phyloP scores from a whole-genome alignment of 2,329 filamentous ascomycete genomes.

The Periconia sp. region DNA sequence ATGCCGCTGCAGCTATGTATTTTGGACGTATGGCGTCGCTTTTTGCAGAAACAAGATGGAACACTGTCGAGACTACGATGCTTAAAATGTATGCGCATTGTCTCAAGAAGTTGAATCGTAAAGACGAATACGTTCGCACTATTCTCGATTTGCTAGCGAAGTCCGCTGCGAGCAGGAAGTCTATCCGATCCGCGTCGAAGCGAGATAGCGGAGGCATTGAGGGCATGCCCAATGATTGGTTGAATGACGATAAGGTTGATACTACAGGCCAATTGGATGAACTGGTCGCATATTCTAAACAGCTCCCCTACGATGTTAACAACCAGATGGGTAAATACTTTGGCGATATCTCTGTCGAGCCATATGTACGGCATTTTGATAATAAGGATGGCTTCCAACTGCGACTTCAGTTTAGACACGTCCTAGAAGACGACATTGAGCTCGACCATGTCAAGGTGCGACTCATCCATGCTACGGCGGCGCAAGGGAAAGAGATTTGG shows the following conservation, averaged over 20 bases:
- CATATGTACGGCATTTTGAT: constrained; percentile 71
- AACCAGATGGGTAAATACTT: constrained; percentile 78
- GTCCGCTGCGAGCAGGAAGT: constrained; percentile 53
- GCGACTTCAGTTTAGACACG: constrained; percentile 70
- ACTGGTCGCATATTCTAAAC: constrained; percentile 55
- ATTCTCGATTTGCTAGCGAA: constrained; percentile 77
- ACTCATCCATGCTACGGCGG: constrained; percentile 62
- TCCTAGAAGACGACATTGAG: constrained; percentile 73
- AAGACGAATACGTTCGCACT: constrained; percentile 79
- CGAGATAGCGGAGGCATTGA: constrained; percentile 13
- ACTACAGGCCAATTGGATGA: constrained; percentile 46
- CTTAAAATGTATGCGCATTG: constrained; percentile 85
- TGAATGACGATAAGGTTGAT: constrained; percentile 47
- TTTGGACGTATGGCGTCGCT: constrained; percentile 80
- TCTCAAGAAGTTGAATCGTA: constrained; percentile 75
- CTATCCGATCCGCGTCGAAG: constrained; percentile 29
- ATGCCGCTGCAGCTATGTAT: constrained; percentile 73
- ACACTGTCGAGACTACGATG: constrained; percentile 78
- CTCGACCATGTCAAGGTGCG: constrained; percentile 70
- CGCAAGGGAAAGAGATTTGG: constrained; percentile 70
- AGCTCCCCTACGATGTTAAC: constrained; percentile 66
- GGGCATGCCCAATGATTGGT: constrained; percentile 32
- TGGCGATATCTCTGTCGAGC: constrained; percentile 69
- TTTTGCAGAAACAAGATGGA: constrained; percentile 81
- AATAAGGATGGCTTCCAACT: constrained; percentile 78